Evolutionary conservation across 2,329 filamentous ascomycete genomes (phyloP).

Genomic region (Hymenoscyphus infarciens): DNA sequence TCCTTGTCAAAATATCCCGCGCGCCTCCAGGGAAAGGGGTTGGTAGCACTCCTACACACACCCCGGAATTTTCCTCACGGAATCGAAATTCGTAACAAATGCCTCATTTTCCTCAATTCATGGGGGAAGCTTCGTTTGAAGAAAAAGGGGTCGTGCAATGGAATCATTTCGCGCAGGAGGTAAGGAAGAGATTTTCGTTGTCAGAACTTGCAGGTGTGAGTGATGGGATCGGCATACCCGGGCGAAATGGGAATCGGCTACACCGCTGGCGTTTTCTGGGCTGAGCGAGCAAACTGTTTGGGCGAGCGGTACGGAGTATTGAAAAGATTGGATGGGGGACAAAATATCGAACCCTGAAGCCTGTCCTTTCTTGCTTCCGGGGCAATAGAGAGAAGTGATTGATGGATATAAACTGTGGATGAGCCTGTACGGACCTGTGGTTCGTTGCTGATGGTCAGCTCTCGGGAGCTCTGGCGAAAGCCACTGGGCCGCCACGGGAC

Average conservation of each 20-base stretch:
- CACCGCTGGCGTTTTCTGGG: conserved; percentile 15
- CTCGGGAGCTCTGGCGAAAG: background rate
- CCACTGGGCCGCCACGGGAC: background rate
- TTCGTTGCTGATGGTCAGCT: background rate
- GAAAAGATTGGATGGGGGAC: background rate
- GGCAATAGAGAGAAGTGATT: conserved; percentile 15
- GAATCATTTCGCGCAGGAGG: background rate
- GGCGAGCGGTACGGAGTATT: background rate
- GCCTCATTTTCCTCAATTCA: background rate
- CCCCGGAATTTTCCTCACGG: background rate
- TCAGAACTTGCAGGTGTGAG: background rate
- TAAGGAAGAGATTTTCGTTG: conserved; percentile 1
- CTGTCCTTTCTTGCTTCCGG: conserved; percentile 11
- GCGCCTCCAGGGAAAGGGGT: conserved; percentile 12
- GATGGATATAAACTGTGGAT: conserved; percentile 8
- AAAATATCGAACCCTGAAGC: conserved; percentile 15
- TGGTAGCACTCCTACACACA: conserved; percentile 1
- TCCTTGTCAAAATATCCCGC: conserved; percentile 18
- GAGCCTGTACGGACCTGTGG: background rate
- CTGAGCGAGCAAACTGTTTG: conserved; percentile 1
- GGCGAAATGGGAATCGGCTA: conserved; percentile 10
- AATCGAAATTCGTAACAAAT: background rate
- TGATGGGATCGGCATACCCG: conserved; percentile 14
- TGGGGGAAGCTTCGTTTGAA: background rate
- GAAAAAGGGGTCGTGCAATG: background rate